phyloP scores from a whole-genome alignment of 106 monocot species.

The Agapanthus africanus region DNA sequence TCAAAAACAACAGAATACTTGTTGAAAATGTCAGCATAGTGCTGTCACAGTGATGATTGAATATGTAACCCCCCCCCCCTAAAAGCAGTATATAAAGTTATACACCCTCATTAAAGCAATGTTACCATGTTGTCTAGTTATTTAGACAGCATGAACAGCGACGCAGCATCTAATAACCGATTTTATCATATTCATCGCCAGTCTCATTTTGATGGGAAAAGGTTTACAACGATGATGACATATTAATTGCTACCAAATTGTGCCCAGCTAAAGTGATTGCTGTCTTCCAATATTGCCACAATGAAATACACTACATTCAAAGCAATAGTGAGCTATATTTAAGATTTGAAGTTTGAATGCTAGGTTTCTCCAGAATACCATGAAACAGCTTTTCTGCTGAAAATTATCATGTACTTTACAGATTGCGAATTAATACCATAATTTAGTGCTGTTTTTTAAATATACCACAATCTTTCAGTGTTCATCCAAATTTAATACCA shows the following conservation, averaged over 20 bases:
- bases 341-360: neutral
- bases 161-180: neutral
- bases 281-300: conserved; percentile 12
- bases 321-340: conserved; percentile 53
- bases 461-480: neutral
- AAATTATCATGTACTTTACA: conserved; percentile 31
- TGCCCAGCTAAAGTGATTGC: neutral
- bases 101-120: neutral
- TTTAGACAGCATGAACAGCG: too few relatives aligned
- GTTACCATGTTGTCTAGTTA: too few relatives aligned
- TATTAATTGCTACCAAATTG: neutral
- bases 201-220: neutral
- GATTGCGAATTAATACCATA: neutral
- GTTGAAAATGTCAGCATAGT: neutral
- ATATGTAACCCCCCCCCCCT: too few relatives aligned
- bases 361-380: too few relatives aligned
- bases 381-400: too few relatives aligned
- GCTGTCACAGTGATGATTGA: neutral
- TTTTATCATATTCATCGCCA: neutral
- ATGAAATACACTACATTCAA: conserved; percentile 6
- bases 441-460: neutral
- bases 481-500: too few relatives aligned
- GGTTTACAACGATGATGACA: neutral
- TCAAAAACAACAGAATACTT: neutral
- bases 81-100: neutral